Evolutionary conservation across 495 filamentous ascomycete genomes (phyloP), one percentile per base, ranked within the genome.

Genomic region (Aspergillus cavernicola): DNA sequence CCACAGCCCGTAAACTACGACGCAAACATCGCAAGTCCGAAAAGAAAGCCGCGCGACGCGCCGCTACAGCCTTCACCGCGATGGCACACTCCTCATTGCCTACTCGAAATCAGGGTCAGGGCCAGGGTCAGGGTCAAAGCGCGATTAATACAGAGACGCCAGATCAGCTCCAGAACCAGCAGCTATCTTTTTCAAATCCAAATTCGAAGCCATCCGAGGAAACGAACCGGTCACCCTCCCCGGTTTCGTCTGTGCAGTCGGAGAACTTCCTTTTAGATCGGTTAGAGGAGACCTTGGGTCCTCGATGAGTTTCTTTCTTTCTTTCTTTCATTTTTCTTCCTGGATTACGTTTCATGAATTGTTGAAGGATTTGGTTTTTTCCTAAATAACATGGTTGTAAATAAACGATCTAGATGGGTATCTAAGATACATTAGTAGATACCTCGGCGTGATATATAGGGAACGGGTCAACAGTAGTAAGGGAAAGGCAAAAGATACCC

Each of bases 211-310:
- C 28, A 15, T 19, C 35, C 12, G 39, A 40, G 18, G 15, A 22
- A 10, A 15, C 16, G 6, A 22, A 43, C 8, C 53, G 59, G 10
- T 63, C 65, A 0, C 55, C 56, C 6, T 68, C 63, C 0, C 57
- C 63, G 0, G 61, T 32, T 11, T 50, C 66, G 4, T 59, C 59
- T 9, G 31, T 45, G 15, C 55, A 36, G n/a, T 67, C 64, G 5
- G 55, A 59, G 36, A 67, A 67, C 53, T 57, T 35, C 15, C 53
- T 69, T 42, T 38, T 69, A 15, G 65, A 69, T 54, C 52, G 56
- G 12, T 35, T 69, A 28, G 66, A 69, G 56, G 64, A 66, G 29
- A 59, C 63, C 0, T 48, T 62, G 32, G 39, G 55, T 11, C 6
- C 7, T 23, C 33, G 13, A 42, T n/a, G 3, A 6, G 23, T 7